Base-by-base conservation (phyloP, 2,329 filamentous ascomycete genomes). In the Fusarium nygamai region DNA sequence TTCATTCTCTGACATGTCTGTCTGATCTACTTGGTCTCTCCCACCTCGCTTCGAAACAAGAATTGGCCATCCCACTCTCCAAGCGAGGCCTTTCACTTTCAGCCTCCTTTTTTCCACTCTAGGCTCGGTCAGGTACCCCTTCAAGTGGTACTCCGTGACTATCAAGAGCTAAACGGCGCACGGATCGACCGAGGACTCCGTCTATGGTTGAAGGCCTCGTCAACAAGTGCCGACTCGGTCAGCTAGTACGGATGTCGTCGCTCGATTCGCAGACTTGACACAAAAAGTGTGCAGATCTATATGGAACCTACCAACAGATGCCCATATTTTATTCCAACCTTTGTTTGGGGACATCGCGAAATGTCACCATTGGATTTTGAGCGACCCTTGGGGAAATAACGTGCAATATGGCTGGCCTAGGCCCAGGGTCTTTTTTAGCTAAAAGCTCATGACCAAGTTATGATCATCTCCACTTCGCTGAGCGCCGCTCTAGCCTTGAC, bases 161-260 rank as follows among this genome's bases (percentile, higher is more conserved):
- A 53, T 64, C 34, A 27, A 60, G 46, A 61, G 56, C 71, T 74
- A 73, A 64, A 67, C 41, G 56, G 67, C 61, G 71, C 71, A 74
- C 71, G 71, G 71, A 69, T 74, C 67, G 59, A 53, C 69, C 33
- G 46, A 72, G 33, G 51, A 68, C 67, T 64, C 59, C 69, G 59
- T 57, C 48, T 24, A 50, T 39, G 29, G 48, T 61, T 50, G 46
- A 74, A 61, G 56, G 48, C 57, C 63, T 74, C 31, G 50, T 60
- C n/a, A 62, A 63, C 69, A 75, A 75, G 69, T 75, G 72, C 72
- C 72, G 72, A 63, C 63, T 61, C 50, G 53, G 69, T 65, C 64
- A 61, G 67, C 57, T 50, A 69, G 69, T 61, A 33, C 50, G 43
- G 34, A 48, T n/a, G 13, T 34, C 33, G 44, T 60, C 31, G 39